Evolutionary conservation across 2,329 filamentous ascomycete species (phyloP).

Genomic region (Xylariales sp.): DNA sequence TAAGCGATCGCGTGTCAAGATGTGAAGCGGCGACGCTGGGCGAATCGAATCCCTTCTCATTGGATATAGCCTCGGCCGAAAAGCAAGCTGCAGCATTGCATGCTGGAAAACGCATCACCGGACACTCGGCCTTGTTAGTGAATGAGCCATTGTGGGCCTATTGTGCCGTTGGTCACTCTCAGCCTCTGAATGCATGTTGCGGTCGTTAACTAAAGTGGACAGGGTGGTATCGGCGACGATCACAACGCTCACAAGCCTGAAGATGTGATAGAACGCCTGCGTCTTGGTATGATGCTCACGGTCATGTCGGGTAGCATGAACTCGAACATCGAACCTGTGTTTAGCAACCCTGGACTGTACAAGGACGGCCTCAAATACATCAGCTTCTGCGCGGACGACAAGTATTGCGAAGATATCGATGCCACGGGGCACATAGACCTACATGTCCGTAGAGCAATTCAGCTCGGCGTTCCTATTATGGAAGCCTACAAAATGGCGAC

Average conservation of each 20-base stretch:
- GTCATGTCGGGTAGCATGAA: constrained; percentile 21
- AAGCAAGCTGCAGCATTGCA: constrained; percentile 19
- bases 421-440: constrained; percentile 16
- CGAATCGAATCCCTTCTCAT: constrained; percentile 19
- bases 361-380: constrained; percentile 15
- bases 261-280: constrained; percentile 17
- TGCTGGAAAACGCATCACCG: constrained; percentile 19
- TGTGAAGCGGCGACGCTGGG: constrained; percentile 17
- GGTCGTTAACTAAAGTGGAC: not conserved
- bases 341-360: constrained; percentile 13
- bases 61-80: constrained; percentile 18
- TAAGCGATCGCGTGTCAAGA: constrained; percentile 16
- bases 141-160: constrained; percentile 21
- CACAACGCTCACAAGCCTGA: constrained; percentile 17
- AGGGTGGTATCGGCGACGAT: constrained; percentile 18
- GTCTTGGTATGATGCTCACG: constrained; percentile 20
- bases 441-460: constrained; percentile 16
- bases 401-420: constrained; percentile 17
- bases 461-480: constrained; percentile 13
- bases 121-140: constrained; percentile 16
- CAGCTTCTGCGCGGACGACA: constrained; percentile 19
- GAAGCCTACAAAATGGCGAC: constrained; percentile 18
- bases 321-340: constrained; percentile 17
- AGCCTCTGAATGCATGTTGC: not conserved
- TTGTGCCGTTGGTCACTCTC: constrained; percentile 11